Evolutionary conservation across 495 filamentous ascomycete species (phyloP).

Genomic region (Hypoxylon fuscum): DNA sequence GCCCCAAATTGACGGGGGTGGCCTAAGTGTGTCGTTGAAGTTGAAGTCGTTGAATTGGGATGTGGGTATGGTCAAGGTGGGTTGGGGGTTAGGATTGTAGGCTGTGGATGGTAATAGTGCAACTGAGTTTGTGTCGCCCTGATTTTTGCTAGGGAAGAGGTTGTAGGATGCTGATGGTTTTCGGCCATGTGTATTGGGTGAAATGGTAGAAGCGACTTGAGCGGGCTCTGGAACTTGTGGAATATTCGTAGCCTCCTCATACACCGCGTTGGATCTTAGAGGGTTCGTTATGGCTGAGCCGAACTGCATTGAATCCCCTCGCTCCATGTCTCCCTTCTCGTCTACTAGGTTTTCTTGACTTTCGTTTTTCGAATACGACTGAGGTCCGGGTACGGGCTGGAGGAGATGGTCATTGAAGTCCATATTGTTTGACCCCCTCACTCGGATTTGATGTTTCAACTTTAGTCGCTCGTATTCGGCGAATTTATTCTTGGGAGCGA

Average conservation of each 20-base stretch:
- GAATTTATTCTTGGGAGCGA: slow-evolving; percentile 52
- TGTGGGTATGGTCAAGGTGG: slow-evolving; percentile 2
- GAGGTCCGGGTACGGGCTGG: slow-evolving; percentile 39
- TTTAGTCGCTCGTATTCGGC: slow-evolving; percentile 52
- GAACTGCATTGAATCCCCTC: slow-evolving; percentile 21
- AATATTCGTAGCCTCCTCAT: slow-evolving; percentile 33
- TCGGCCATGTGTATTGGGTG: slow-evolving; percentile 37
- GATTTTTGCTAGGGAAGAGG: slow-evolving; percentile 48
- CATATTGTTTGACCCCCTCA: slow-evolving; percentile 29
- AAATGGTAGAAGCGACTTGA: slow-evolving; percentile 36
- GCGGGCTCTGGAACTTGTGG: slow-evolving; percentile 44
- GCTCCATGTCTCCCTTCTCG: slow-evolving; percentile 36
- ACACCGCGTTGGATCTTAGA: slow-evolving; percentile 47
- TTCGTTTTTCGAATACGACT: slow-evolving; percentile 41
- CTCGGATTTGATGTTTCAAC: slow-evolving; percentile 43
- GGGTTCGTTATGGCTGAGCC: slow-evolving; percentile 41
- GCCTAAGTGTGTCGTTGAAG: slow-evolving; percentile 44
- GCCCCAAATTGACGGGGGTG: slow-evolving; percentile 51
- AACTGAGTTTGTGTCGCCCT: slow-evolving; percentile 44
- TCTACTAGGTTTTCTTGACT: slow-evolving; percentile 45
- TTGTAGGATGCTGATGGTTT: slow-evolving; percentile 52
- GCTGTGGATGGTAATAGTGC: slow-evolving; percentile 53
- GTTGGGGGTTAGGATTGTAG: slow-evolving; percentile 47
- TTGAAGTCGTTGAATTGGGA: slow-evolving; percentile 19
- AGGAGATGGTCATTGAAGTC: slow-evolving; percentile 48